These are phyloP conservation scores for Aureobasidium pullulans DNA, from an alignment of 2,329 filamentous ascomycete genomes.

Conservation along the genomic window DNA sequence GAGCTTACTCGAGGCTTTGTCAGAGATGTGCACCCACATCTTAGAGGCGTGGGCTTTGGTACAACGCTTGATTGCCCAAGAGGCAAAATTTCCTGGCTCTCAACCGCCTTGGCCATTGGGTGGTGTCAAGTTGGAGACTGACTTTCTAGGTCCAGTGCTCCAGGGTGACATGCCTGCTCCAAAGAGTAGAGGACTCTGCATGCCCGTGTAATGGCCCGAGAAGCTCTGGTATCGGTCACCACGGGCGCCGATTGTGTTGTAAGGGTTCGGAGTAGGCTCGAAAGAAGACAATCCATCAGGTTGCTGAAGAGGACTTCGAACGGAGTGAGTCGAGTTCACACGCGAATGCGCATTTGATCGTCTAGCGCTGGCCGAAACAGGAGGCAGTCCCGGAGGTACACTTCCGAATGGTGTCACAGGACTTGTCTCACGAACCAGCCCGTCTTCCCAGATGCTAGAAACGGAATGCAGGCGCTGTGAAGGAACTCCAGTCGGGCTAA, in stretches of 20 bases:
- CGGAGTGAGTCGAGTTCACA: slow-evolving; percentile 36
- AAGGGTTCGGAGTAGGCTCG: slow-evolving; percentile 20
- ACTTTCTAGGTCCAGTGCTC: slow-evolving; percentile 21
- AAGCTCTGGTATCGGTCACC: slow-evolving; percentile 7
- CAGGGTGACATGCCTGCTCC: slow-evolving; percentile 32
- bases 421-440: slow-evolving; percentile 3
- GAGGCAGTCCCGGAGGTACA: background rate
- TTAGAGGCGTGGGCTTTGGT: too few species aligned
- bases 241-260: slow-evolving; percentile 5
- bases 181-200: slow-evolving; percentile 36
- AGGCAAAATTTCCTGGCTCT: background rate
- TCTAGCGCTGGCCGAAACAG: background rate
- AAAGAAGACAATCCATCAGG: slow-evolving; percentile 16
- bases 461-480: slow-evolving; percentile 23
- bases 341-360: slow-evolving; percentile 29
- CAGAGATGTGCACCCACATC: too few species aligned
- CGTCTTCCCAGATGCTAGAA: slow-evolving; percentile 24
- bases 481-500: background rate
- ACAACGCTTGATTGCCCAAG: background rate
- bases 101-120: slow-evolving; percentile 17
- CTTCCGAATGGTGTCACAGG: slow-evolving; percentile 1
- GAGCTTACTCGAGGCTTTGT: too few species aligned
- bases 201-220: slow-evolving; percentile 26
- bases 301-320: slow-evolving; percentile 25
- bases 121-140: slow-evolving; percentile 14